Conservation (phyloP, 352 stramenopile genomes). For the Pythium sp. region DNA sequence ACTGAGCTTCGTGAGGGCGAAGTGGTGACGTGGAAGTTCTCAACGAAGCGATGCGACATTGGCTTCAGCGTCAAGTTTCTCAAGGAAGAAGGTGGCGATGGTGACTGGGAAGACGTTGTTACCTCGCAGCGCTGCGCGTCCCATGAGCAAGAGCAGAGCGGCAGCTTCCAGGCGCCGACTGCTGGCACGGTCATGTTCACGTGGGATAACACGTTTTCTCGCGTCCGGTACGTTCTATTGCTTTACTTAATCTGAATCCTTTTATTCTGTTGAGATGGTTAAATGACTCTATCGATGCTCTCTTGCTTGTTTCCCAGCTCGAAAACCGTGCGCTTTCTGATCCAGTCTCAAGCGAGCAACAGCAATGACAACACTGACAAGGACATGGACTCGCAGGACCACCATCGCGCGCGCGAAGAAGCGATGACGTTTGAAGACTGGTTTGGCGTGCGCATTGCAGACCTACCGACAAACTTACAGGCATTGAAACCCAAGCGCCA, state of each 20-base stretch:
- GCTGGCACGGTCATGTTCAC: slow-evolving; percentile 49
- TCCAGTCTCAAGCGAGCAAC: slow-evolving; percentile 19
- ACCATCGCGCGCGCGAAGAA: slow-evolving; percentile 37
- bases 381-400: slow-evolving; percentile 31
- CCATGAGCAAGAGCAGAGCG: slow-evolving; percentile 34
- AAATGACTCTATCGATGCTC: not conserved
- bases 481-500: slow-evolving; percentile 35
- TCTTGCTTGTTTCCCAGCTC: slow-evolving; percentile 16
- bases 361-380: slow-evolving; percentile 4
- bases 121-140: slow-evolving; percentile 29
- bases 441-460: slow-evolving; percentile 50
- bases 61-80: slow-evolving; percentile 52
- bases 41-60: slow-evolving; percentile 48
- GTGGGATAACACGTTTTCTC: slow-evolving; percentile 65
- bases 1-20: slow-evolving; percentile 40
- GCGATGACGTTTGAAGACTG: slow-evolving; percentile 54
- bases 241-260: not conserved
- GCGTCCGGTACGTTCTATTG: slow-evolving; percentile 36
- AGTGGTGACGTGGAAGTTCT: slow-evolving; percentile 50
- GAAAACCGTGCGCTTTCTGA: slow-evolving; percentile 40
- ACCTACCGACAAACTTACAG: slow-evolving; percentile 29
- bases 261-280: not conserved
- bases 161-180: slow-evolving; percentile 29
- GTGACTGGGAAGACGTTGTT: slow-evolving; percentile 38
- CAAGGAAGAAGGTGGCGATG: slow-evolving; percentile 27